Conservation (phyloP, 169 alveolate species). For the Plasmodium knowlesi region DNA sequence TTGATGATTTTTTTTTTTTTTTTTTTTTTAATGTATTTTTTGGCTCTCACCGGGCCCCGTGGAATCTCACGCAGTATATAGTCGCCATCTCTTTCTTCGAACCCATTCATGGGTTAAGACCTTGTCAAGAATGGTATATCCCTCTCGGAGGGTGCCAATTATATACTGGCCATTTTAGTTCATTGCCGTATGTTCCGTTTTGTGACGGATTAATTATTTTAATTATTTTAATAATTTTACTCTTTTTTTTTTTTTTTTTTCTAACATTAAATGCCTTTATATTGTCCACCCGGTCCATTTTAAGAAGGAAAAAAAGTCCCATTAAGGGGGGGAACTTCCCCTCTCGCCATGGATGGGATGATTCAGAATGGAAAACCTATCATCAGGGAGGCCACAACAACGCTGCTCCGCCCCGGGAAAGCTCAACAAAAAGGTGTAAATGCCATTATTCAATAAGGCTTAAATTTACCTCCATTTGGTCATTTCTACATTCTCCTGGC, state of each 20-base stretch:
- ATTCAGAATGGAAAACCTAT: neutral
- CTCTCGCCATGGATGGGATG: neutral
- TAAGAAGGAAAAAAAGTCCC: neutral
- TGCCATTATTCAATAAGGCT: neutral
- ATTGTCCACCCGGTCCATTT: neutral
- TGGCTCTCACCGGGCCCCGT: neutral
- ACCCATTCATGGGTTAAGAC: neutral
- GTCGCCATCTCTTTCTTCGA: neutral
- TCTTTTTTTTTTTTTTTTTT: neutral
- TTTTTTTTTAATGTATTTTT: constrained; percentile 8
- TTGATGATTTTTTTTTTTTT: constrained; percentile 12
- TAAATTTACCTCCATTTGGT: neutral
- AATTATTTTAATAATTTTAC: too few species aligned
- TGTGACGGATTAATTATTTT: neutral
- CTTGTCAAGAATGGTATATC: neutral
- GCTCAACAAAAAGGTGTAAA: neutral
- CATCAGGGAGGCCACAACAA: neutral
- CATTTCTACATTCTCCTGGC: neutral
- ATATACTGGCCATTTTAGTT: neutral
- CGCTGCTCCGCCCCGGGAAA: neutral
- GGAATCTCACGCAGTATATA: neutral
- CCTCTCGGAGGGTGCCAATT: neutral
- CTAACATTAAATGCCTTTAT: neutral
- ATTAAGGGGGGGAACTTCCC: neutral
- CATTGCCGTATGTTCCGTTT: neutral